Conservation (phyloP, 371 early-diverging fungal genomes). For the Parasitella parasitica region DNA sequence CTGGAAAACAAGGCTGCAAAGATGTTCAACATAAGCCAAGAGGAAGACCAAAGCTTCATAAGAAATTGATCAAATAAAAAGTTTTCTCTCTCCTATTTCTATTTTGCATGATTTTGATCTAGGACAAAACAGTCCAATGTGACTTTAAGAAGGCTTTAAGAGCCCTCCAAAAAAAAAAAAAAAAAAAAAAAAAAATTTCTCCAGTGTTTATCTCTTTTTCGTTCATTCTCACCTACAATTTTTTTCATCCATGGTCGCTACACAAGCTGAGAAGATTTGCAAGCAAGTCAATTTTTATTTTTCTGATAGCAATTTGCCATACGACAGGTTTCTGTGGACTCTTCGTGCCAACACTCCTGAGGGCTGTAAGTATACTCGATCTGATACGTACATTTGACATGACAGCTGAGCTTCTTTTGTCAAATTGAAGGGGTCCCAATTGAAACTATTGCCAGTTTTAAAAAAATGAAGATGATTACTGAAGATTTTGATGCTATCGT, state of each 20-base stretch:
- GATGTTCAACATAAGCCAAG: slow-evolving; percentile 49
- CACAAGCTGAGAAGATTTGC: slow-evolving; percentile 54
- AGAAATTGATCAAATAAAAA: neutral
- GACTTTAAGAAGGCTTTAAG: neutral
- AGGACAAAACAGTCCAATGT: neutral
- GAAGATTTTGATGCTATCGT: slow-evolving; percentile 51
- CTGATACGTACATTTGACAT: neutral
- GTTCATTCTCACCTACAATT: neutral
- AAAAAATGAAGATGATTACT: slow-evolving; percentile 65
- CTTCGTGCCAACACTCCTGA: slow-evolving; percentile 50
- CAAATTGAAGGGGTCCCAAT: slow-evolving; percentile 52
- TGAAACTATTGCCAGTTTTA: slow-evolving; percentile 62
- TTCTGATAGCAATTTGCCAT: slow-evolving; percentile 74
- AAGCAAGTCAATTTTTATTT: slow-evolving; percentile 83
- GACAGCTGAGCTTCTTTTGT: neutral
- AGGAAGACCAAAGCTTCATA: slow-evolving; percentile 29
- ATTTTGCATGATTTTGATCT: neutral
- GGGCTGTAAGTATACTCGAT: slow-evolving; percentile 50
- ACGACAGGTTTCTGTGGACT: slow-evolving; percentile 68
- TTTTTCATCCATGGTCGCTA: slow-evolving; percentile 8
- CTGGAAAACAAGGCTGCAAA: slow-evolving; percentile 45
- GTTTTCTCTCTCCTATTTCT: neutral
- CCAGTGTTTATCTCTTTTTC: neutral
- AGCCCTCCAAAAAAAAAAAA: too few relatives aligned
- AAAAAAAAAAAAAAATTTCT: slow-evolving; percentile 1